Evolutionary conservation across 164 flowering plant genomes (phyloP).

Genomic region (Nymphaea colorata): DNA sequence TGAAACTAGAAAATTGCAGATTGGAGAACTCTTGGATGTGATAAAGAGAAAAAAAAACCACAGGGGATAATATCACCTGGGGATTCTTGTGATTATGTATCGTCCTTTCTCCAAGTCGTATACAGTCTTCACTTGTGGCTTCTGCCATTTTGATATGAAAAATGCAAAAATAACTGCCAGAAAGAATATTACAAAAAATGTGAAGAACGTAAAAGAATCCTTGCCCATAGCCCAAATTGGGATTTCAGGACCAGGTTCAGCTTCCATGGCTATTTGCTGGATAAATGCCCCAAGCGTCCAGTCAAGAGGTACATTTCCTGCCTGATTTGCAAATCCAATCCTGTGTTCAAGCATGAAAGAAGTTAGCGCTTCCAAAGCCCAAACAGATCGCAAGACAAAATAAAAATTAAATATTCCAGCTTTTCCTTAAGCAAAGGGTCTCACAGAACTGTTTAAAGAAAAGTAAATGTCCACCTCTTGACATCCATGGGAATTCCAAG

Average conservation of each 20-base stretch:
- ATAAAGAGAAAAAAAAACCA: neutral
- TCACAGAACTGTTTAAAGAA: neutral
- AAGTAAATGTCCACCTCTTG: conserved; percentile 19
- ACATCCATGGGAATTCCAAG: conserved; percentile 32
- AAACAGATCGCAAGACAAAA: neutral
- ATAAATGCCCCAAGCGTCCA: conserved; percentile 49
- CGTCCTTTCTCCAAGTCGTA: conserved; percentile 50
- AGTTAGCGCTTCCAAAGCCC: neutral
- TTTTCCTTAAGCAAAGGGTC: neutral
- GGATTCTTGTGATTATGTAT: conserved; percentile 29
- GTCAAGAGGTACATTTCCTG: conserved; percentile 21
- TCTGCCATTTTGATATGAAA: conserved; percentile 24
- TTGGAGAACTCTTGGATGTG: too few relatives aligned
- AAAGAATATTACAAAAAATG: conserved; percentile 29
- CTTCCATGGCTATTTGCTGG: conserved; percentile 22
- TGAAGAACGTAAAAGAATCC: conserved; percentile 22
- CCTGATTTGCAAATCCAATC: conserved; percentile 25
- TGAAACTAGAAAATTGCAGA: too few relatives aligned
- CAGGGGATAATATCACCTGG: conserved; percentile 13
- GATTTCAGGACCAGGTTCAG: conserved; percentile 17
- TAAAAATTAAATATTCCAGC: neutral
- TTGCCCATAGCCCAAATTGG: conserved; percentile 16
- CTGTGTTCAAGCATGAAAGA: conserved; percentile 11
- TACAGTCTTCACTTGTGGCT: conserved; percentile 38
- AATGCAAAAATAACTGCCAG: conserved; percentile 24